Base-by-base conservation (phyloP, 2,329 filamentous ascomycete genomes). In the Talaromyces sp. region DNA sequence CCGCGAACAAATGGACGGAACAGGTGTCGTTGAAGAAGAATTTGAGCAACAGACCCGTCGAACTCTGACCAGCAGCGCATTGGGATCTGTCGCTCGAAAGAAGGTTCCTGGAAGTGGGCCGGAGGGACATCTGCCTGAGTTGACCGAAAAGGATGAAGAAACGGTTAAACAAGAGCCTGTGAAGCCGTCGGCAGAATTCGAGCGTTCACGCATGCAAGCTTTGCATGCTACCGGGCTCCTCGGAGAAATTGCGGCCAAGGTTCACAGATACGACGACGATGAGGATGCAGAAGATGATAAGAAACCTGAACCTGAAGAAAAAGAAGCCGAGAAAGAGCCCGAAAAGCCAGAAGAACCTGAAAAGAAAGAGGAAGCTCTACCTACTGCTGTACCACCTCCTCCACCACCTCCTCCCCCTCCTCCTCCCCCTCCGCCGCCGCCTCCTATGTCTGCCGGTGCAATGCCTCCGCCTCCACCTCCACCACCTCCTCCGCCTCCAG, bases 1-100 rank as follows among this genome's bases (percentile, higher is more conserved):
- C 55, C 89, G 95, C 61, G 93, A 98, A 76, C 88, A 93, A 76
- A 99, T 99, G 95, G 95, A 98, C 64, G 86, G 84, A 26, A 78
- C 78, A 64, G 81, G 82, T 57, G 81, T 81, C 59, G 70, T 77
- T 64, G 78, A 77, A 56, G 76, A 80, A 65, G 74, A 83, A 69
- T 75, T 82, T 71, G 67, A 83, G 61, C 75, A 78, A 62, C 82
- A 83, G 41, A 82, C 85, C 10, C 84, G 83, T 24, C 79, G 81
- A 56, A 85, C 89, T 65, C 84, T 93, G 67, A 86, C 85, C 63
- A 86, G 89, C 70, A 89, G 87, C 67, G 85, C 91, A 65, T 83
- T 96, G 55, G 89, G 89, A 58, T 89, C 85, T 64, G 87, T 91
- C 64, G 82, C 84, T 64, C 84, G 89, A 70, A 83, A 72, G 75